Evolutionary conservation across 2,329 filamentous ascomycete genomes (phyloP).

Genomic region (Fusarium chlamydosporum): DNA sequence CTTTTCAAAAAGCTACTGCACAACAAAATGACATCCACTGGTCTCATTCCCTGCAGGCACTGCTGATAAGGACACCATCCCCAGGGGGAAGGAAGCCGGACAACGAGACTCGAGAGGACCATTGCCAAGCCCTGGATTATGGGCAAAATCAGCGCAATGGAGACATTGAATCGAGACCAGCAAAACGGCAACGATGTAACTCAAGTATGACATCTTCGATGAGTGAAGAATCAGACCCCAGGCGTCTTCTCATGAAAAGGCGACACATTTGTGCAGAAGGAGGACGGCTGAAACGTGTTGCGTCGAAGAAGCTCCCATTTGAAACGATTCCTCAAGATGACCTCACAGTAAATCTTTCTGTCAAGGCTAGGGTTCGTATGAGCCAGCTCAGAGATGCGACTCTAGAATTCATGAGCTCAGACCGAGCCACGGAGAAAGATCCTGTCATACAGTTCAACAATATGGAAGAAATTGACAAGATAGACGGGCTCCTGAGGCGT

Average conservation of each 20-base stretch:
- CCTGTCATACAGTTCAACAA: constrained; percentile 41
- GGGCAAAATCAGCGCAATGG: not conserved
- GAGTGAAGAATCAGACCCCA: constrained; percentile 32
- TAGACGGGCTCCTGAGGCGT: constrained; percentile 43
- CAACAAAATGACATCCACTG: constrained; percentile 19
- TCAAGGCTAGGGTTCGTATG: constrained; percentile 20
- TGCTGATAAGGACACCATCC: constrained; percentile 42
- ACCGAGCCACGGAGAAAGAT: constrained; percentile 16
- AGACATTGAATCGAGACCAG: constrained; percentile 3
- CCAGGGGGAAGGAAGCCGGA: constrained; percentile 14
- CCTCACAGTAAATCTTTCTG: constrained; percentile 35
- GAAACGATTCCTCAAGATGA: constrained; percentile 46
- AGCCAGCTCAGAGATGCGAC: constrained; percentile 24
- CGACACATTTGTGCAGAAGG: constrained; percentile 34
- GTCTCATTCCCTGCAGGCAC: constrained; percentile 38
- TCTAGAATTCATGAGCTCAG: constrained; percentile 23
- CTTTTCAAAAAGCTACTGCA: not conserved
- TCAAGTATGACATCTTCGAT: constrained; percentile 19
- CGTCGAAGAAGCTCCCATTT: constrained; percentile 47
- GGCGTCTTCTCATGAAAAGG: constrained; percentile 42
- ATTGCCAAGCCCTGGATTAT: constrained; percentile 7
- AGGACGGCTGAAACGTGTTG: constrained; percentile 41
- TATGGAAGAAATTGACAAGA: constrained; percentile 46
- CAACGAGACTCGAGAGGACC: not conserved
- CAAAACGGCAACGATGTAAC: constrained; percentile 24